Base-by-base conservation (phyloP, 2,329 filamentous ascomycete species). In the Aureobasidium pullulans region DNA sequence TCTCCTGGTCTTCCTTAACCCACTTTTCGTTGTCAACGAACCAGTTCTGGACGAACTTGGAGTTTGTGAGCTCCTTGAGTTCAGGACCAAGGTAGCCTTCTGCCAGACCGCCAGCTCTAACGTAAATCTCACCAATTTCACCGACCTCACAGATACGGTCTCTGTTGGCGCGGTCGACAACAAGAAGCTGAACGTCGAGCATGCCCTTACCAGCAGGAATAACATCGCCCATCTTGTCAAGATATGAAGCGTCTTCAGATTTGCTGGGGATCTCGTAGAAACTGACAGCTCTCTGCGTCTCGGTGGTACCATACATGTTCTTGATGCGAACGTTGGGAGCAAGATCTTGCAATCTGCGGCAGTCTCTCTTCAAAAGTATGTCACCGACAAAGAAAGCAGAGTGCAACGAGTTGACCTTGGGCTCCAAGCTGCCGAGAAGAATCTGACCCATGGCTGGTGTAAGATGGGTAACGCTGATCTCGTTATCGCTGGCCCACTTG, bases 381-480 rank as follows among this genome's bases (percentile, higher is more conserved):
- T 97, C 93, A 34, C 94, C 94, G 1, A 97, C 93, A 63, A 93
- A 97, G 78, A 97, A 93, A 16, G 86, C 90, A 60, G 84, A 80
- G 60, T 87, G 80, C n/a, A 97, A 78, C 11, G 81, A 79, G 5
- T 64, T 62, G 36, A 73, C 65, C 63, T 72, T 72, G 1, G 90
- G 87, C 68, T 96, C 95, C 64, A 88, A 74, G 0, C 89, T 85
- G 44, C 91, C 92, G n/a, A 93, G 86, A 1, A 97, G 77, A 62
- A 97, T 94, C 67, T 96, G 90, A 59, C 92, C 92, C 92, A 97
- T 96, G 60, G 94, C 94, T 9, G 94, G 94, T 1, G 94, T 99
- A 40, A 97, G 76, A 73, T 97, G 94, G 11, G 88, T 90, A 19
- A 91, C 88, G 15, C 86, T 96, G 2, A 88, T 84, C 59, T 81